Base-by-base conservation (phyloP, 2,329 filamentous ascomycete genomes). In the Hypoxylon sp. region DNA sequence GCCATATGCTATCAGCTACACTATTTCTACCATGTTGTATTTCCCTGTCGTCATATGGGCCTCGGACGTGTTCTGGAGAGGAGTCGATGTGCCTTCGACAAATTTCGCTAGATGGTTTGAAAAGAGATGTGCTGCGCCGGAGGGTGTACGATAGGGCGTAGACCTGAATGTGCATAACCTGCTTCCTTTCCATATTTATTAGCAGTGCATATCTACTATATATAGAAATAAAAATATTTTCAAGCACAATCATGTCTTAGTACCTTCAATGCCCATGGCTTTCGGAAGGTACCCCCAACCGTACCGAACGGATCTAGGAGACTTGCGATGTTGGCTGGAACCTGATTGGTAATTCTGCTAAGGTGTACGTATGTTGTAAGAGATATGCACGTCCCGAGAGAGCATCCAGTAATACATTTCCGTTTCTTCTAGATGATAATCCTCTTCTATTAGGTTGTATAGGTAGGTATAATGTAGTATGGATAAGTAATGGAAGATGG, bases 51-150 rank as follows among this genome's bases (percentile, higher is more conserved):
- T 84, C 1, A 78, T 88, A 17, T 88, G 85, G 81, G 79, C 82
- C 3, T 84, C 84, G 2, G 87, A 89, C 77, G 63, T 88, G 5
- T 88, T 87, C 73, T 77, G 75, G 76, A 74, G 75, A 48, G 73
- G 68, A 10, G 52, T 77, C 9, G 75, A 77, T 63, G 52, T 76
- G 10, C 76, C 75, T 10, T 75, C 75, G 3, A 76, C 73, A 8
- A 68, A 75, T 26, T 67, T 77, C 31, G 74, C 74, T 24, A 70
- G 42, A 35, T 75, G 74, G 73, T 33, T 77, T n/a, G 76, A 77
- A 67, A 74, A 73, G 71, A 71, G 35, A 33, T 77, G 74, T 61
- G 57, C 73, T 52, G 64, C 73, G 22, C 31, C 63, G 5, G 46
- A 59, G 44, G 46, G 31, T 55, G 37, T 35, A 44, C 26, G 66